Evolutionary conservation across 257 asterid species (phyloP).

Genomic region (Ballota nigra): DNA sequence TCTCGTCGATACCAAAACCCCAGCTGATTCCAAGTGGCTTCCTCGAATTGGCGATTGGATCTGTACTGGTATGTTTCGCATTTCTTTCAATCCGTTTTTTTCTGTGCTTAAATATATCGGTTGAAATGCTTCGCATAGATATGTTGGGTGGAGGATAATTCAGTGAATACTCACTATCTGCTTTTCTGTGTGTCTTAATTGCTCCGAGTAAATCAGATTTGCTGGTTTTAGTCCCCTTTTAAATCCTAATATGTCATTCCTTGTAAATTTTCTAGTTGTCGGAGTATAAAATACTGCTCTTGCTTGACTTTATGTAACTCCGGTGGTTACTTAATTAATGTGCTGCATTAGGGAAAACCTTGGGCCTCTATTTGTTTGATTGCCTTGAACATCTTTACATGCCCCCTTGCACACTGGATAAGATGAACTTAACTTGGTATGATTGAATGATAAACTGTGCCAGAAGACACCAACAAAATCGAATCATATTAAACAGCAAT

Average conservation of each 20-base stretch:
- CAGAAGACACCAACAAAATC: too few species aligned
- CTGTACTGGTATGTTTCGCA: conserved; percentile 59
- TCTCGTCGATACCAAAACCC: conserved; percentile 74
- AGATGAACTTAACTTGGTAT: not conserved
- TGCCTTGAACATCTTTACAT: not conserved
- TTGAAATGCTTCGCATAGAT: not conserved
- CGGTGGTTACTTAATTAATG: not conserved
- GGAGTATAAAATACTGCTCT: not conserved
- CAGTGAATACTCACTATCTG: not conserved
- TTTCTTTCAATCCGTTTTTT: not conserved
- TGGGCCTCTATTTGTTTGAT: not conserved
- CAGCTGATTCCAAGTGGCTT: conserved; percentile 86
- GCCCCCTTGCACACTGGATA: not conserved
- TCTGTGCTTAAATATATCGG: not conserved
- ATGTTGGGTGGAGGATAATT: not conserved
- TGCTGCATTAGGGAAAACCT: not conserved
- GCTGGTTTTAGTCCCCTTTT: not conserved
- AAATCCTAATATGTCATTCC: not conserved
- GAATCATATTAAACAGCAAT: too few species aligned
- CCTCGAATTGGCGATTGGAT: conserved; percentile 98
- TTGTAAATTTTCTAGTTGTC: not conserved
- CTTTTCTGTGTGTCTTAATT: not conserved
- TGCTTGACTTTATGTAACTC: not conserved
- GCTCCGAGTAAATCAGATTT: not conserved
- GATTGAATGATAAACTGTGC: too few species aligned